Conservation (phyloP, 2,329 filamentous ascomycete genomes). For the Fusarium temperatum region DNA sequence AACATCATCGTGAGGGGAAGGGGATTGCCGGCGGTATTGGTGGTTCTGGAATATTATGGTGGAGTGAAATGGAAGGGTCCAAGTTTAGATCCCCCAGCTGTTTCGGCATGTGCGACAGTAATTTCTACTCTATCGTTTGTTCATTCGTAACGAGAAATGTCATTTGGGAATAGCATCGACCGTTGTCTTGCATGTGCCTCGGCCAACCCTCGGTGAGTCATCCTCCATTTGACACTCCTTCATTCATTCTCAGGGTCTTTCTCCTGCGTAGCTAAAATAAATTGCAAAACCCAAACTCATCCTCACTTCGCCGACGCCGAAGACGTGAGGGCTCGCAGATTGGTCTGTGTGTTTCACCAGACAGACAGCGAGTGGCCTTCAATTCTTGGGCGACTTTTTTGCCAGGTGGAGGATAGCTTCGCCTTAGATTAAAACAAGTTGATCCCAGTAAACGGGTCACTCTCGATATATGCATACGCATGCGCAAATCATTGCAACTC, state of each 20-base stretch:
- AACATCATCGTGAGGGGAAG: constrained; percentile 18
- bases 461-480: constrained; percentile 26
- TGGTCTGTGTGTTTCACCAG: constrained; percentile 42
- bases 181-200: not conserved
- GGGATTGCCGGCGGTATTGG: constrained; percentile 22
- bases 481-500: not conserved
- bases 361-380: constrained; percentile 1
- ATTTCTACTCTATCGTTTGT: not conserved
- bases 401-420: constrained; percentile 5
- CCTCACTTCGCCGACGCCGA: constrained; percentile 40
- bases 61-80: not conserved
- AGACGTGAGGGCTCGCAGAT: constrained; percentile 36
- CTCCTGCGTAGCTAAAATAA: not conserved
- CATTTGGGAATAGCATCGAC: constrained; percentile 12
- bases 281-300: constrained; percentile 13
- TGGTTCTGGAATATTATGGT: constrained; percentile 1
- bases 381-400: constrained; percentile 7
- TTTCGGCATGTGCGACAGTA: not conserved
- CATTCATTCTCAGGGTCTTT: constrained; percentile 13
- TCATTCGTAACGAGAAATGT: not conserved
- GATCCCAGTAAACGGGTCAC: constrained; percentile 19
- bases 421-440: constrained; percentile 25
- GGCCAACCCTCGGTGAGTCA: constrained; percentile 19
- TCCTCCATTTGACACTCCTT: not conserved
- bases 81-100: not conserved